Conservation (phyloP, 371 early-diverging fungal genomes). For the Mucor sp. region DNA sequence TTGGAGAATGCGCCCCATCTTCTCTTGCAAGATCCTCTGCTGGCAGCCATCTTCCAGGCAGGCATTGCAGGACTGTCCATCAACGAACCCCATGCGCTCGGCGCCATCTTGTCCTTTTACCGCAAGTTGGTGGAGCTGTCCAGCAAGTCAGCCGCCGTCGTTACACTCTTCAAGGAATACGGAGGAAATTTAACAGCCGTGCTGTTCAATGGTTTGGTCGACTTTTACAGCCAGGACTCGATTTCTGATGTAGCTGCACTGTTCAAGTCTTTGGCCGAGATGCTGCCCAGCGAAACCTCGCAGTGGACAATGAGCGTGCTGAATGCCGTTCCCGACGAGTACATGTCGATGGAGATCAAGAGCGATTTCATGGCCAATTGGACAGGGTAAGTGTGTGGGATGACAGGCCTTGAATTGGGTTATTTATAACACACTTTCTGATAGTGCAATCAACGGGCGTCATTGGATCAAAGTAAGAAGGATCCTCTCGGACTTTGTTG, state of each 20-base stretch:
- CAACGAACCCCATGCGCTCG: slow-evolving; percentile 63
- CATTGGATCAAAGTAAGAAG: slow-evolving; percentile 47
- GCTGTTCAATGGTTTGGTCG: slow-evolving; percentile 50
- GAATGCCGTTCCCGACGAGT: slow-evolving; percentile 46
- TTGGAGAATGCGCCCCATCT: slow-evolving; percentile 60
- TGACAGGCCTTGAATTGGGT: neutral
- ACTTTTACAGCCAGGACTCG: slow-evolving; percentile 52
- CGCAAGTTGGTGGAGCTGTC: slow-evolving; percentile 27
- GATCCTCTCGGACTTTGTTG: slow-evolving; percentile 52
- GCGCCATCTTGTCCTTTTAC: slow-evolving; percentile 57
- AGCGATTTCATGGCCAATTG: slow-evolving; percentile 49
- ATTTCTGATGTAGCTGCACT: slow-evolving; percentile 48
- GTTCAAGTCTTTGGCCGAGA: slow-evolving; percentile 44
- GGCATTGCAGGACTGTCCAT: slow-evolving; percentile 64
- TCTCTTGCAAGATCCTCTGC: slow-evolving; percentile 42
- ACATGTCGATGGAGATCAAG: slow-evolving; percentile 49
- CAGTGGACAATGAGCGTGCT: slow-evolving; percentile 47
- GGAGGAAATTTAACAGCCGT: slow-evolving; percentile 36
- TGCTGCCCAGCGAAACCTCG: slow-evolving; percentile 40
- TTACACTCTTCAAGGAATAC: slow-evolving; percentile 35
- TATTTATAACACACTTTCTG: neutral
- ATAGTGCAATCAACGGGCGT: slow-evolving; percentile 38
- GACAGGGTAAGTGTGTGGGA: slow-evolving; percentile 45
- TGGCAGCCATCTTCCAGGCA: slow-evolving; percentile 60
- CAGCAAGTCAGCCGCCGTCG: slow-evolving; percentile 2